Conservation (phyloP, 257 asterid genomes). For the Solanum bulbocastanum region DNA sequence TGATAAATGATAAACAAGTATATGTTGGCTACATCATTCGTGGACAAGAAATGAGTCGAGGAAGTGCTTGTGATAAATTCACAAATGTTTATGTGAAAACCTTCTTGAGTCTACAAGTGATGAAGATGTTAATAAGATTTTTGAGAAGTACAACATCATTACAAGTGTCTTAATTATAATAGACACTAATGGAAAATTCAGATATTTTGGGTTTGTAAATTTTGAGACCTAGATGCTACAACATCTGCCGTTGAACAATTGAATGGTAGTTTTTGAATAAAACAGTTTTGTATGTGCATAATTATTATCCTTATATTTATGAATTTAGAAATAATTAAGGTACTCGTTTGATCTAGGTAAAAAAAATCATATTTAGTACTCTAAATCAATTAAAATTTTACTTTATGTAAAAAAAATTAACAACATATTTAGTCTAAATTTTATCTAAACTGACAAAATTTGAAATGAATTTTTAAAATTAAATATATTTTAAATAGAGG, state of each 20-base stretch:
- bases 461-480: no score
- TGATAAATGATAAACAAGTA: conserved; percentile 66
- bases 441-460: no score
- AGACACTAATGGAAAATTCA: conserved; percentile 50
- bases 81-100: conserved; percentile 71
- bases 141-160: conserved; percentile 44
- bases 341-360: no score
- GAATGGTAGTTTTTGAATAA: conserved; percentile 37
- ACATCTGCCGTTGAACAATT: conserved; percentile 52
- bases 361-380: no score
- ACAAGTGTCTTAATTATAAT: conserved; percentile 64
- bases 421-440: no score
- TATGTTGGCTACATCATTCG: conserved; percentile 61
- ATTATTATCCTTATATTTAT: no score
- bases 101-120: conserved; percentile 29
- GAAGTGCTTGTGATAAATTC: conserved; percentile 28
- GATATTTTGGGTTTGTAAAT: conserved; percentile 65
- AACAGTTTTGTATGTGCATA: conserved; percentile 39
- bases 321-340: no score
- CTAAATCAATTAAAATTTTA: no score
- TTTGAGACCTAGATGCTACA: conserved; percentile 42
- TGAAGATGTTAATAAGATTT: conserved; percentile 34
- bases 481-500: no score
- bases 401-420: no score
- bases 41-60: conserved; percentile 40